phyloP scores from a whole-genome alignment of 192 early-diverging fungal genomes.

The Backusella parvicylindrica region DNA sequence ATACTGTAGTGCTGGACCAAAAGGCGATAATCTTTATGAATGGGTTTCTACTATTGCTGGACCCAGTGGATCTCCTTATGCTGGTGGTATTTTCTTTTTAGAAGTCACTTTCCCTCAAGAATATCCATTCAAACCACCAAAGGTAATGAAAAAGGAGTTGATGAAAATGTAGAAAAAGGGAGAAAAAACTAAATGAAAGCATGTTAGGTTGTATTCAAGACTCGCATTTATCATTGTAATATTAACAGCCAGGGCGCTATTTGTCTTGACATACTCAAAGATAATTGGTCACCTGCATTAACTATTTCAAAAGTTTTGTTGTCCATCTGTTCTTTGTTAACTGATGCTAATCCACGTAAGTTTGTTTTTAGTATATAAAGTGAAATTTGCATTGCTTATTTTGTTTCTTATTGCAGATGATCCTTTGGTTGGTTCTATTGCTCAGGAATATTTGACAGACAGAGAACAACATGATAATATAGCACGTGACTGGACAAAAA shows the following conservation, averaged over 20 bases:
- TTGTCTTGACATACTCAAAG: conserved; percentile 94
- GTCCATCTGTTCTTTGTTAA: conserved; percentile 92
- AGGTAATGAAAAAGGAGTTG: conserved; percentile 42
- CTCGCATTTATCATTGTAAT: conserved; percentile 97
- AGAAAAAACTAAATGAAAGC: background rate
- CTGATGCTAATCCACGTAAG: conserved; percentile 91
- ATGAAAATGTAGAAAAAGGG: background rate
- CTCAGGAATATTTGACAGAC: conserved; percentile 81
- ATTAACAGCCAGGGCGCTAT: conserved; percentile 89
- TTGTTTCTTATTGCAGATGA: conserved; percentile 55
- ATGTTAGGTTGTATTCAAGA: conserved; percentile 77
- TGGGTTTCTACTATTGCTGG: conserved; percentile 95
- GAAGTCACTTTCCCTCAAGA: conserved; percentile 91
- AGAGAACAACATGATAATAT: conserved; percentile 84
- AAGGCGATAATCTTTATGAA: conserved; percentile 94
- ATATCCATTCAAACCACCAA: conserved; percentile 96
- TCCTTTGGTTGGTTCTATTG: conserved; percentile 89
- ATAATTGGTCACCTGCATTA: conserved; percentile 95
- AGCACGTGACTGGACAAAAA: conserved; percentile 91
- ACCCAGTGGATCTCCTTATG: conserved; percentile 86
- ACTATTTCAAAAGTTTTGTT: conserved; percentile 95
- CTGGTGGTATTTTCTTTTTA: conserved; percentile 88
- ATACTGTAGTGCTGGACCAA: conserved; percentile 79
- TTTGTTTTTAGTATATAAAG: background rate
- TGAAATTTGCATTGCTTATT: background rate